Percentiles rank a stretch among this genome's conserved stretches.
Conservation (phyloP, 78 protist species). For the Dictyostelium citrinum region DNA sequence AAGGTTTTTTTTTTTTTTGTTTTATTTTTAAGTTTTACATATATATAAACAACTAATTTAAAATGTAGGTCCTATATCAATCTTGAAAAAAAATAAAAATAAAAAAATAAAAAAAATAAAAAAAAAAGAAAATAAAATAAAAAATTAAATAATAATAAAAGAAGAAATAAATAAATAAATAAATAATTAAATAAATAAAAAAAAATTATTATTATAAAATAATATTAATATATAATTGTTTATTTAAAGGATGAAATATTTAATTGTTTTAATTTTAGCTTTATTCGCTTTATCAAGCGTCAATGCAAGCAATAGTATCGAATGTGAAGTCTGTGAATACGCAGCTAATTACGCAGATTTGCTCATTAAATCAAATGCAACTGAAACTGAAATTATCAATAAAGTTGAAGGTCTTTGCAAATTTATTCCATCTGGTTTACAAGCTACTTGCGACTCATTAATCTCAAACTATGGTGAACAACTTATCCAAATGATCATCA, state of each 20-base stretch:
- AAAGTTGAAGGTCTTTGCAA: background rate
- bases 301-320: background rate
- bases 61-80: background rate
- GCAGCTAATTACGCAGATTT: background rate
- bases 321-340: background rate
- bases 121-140: no score
- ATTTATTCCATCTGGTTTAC: background rate
- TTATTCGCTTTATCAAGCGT: background rate
- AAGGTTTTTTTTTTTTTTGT: no score
- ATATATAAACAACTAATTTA: background rate
- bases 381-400: background rate
- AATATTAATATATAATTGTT: no score
- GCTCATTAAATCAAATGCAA: background rate
- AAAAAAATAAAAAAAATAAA: no score
- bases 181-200: no score
- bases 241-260: background rate
- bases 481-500: background rate
- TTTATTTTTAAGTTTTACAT: no score
- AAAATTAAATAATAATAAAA: no score
- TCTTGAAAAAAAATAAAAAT: no score
- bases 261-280: slow-evolving; percentile 14
- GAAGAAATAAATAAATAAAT: no score
- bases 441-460: background rate
- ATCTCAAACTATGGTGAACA: background rate
- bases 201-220: no score